These are phyloP conservation scores for Cucurbita argyrosperma DNA, from an alignment of 306 rosid genomes.

Conservation along the genomic window DNA sequence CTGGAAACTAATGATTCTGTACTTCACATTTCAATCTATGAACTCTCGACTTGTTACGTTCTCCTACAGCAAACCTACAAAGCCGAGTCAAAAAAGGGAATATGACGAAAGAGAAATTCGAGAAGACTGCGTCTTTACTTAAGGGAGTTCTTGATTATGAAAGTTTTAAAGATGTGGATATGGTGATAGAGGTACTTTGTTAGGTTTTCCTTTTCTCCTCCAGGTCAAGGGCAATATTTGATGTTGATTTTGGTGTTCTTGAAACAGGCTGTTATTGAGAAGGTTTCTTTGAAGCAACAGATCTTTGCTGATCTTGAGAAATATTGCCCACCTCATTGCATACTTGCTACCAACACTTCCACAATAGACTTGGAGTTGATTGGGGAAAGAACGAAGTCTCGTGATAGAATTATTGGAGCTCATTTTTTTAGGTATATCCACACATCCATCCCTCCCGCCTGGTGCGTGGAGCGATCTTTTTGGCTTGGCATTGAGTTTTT, in stretches of 20 bases:
- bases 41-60: not conserved
- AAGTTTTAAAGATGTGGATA: slow-evolving; percentile 74
- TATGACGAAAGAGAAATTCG: slow-evolving; percentile 63
- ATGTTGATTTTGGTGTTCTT: slow-evolving; percentile 1
- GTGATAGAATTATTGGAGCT: slow-evolving; percentile 78
- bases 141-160: slow-evolving; percentile 63
- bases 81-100: slow-evolving; percentile 76
- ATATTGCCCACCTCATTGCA: slow-evolving; percentile 77
- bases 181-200: slow-evolving; percentile 75
- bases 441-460: not conserved
- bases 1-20: not conserved
- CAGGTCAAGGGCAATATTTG: not conserved
- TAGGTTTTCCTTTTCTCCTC: not conserved
- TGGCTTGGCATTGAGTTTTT: slow-evolving; percentile 11
- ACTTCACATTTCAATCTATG: not conserved
- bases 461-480: not conserved
- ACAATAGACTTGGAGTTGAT: slow-evolving; percentile 91
- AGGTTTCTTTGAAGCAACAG: slow-evolving; percentile 79
- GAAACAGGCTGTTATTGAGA: slow-evolving; percentile 87
- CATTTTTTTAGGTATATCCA: slow-evolving; percentile 79
- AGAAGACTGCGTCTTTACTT: slow-evolving; percentile 59
- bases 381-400: slow-evolving; percentile 68
- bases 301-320: slow-evolving; percentile 87
- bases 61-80: slow-evolving; percentile 65
- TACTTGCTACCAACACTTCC: slow-evolving; percentile 90